phyloP scores from a whole-genome alignment of 2,329 filamentous ascomycete genomes.

The Fusarium udum region DNA sequence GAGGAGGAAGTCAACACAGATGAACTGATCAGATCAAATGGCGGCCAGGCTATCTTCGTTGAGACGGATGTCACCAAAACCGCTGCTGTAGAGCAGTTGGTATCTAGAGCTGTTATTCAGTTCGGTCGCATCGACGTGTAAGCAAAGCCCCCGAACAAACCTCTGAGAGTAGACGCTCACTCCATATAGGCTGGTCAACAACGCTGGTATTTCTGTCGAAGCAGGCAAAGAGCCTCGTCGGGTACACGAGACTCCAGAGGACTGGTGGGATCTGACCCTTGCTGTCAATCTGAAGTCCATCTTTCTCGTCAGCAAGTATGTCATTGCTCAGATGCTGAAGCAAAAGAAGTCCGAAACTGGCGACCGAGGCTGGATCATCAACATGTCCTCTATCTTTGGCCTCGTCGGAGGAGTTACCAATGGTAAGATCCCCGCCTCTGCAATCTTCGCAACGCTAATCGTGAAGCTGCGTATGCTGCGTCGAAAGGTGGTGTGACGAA shows the following conservation, averaged over 20 bases:
- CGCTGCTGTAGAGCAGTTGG: constrained; percentile 49
- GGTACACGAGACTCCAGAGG: constrained; percentile 58
- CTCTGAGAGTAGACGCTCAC: constrained; percentile 14
- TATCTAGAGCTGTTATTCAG: constrained; percentile 39
- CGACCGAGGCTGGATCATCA: constrained; percentile 61
- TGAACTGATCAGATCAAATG: constrained; percentile 48
- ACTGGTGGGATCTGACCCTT: constrained; percentile 55
- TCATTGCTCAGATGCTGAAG: constrained; percentile 58
- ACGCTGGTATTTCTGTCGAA: constrained; percentile 55
- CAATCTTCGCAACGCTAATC: background rate
- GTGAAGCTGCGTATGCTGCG: constrained; percentile 52
- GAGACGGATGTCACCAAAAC: constrained; percentile 54
- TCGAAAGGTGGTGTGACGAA: constrained; percentile 61
- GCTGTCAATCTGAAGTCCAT: constrained; percentile 51
- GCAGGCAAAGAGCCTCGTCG: constrained; percentile 46
- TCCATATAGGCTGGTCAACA: constrained; percentile 47
- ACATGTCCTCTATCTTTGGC: constrained; percentile 56
- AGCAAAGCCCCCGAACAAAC: constrained; percentile 9
- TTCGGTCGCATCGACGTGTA: constrained; percentile 40
- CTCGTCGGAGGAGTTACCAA: constrained; percentile 46
- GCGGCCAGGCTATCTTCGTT: constrained; percentile 53
- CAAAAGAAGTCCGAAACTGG: constrained; percentile 53
- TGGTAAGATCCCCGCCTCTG: background rate
- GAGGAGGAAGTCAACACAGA: constrained; percentile 43
- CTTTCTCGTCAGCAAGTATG: constrained; percentile 57